phyloP scores from a whole-genome alignment of 371 early-diverging fungal genomes.

The Choanephora cucurbitarum region DNA sequence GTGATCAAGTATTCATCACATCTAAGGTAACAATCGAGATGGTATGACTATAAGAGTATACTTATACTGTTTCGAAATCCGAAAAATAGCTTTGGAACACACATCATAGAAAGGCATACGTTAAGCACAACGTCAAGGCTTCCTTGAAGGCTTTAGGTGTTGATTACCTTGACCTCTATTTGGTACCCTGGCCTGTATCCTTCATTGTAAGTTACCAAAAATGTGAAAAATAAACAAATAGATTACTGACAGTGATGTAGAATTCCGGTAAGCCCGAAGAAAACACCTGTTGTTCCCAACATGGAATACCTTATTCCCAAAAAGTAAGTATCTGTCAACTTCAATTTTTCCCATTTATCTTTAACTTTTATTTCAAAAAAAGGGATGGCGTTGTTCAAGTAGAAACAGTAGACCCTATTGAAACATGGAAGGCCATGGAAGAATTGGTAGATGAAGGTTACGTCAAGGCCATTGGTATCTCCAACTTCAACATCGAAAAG shows the following conservation, averaged over 20 bases:
- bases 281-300: constrained; percentile 35
- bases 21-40: constrained; percentile 79
- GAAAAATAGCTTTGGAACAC: constrained; percentile 81
- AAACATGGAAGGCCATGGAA: constrained; percentile 84
- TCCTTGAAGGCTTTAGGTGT: constrained; percentile 75
- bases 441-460: constrained; percentile 52
- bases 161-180: constrained; percentile 89
- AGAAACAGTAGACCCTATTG: constrained; percentile 49
- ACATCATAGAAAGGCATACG: constrained; percentile 70
- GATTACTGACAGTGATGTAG: too few species aligned
- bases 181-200: constrained; percentile 76
- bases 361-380: too few species aligned
- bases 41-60: too few species aligned
- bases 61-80: too few species aligned
- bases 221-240: too few species aligned
- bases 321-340: too few species aligned
- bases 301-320: constrained; percentile 37
- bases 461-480: constrained; percentile 71
- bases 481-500: constrained; percentile 65
- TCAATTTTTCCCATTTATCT: too few species aligned
- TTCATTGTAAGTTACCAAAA: constrained; percentile 30
- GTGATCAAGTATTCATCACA: constrained; percentile 83
- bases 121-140: constrained; percentile 61
- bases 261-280: constrained; percentile 35
- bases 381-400: constrained; percentile 37